Percentiles rank a stretch among this genome's conserved stretches.
phyloP scores from a whole-genome alignment of 2,329 filamentous ascomycete species.

The Fusarium sp. region DNA sequence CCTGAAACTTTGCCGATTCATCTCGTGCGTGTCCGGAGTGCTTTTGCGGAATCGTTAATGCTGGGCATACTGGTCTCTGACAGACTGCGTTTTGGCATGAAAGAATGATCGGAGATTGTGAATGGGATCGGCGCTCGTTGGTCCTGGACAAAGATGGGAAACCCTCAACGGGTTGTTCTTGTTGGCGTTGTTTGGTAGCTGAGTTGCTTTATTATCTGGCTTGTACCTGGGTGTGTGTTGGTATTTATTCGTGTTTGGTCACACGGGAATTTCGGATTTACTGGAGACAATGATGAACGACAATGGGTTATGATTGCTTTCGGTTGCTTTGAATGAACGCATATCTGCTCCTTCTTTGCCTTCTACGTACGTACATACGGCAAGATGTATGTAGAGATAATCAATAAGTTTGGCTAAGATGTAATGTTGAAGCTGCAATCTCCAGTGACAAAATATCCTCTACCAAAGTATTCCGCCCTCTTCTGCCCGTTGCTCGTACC shows the following conservation, averaged over 20 bases:
- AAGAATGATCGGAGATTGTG: not conserved
- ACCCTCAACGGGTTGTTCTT: not conserved
- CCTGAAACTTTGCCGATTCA: not conserved
- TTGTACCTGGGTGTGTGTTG: not conserved
- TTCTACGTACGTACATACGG: not conserved
- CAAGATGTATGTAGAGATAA: not conserved
- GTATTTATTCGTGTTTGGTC: not conserved
- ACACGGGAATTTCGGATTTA: not conserved
- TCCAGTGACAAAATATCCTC: not conserved
- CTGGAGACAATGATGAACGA: constrained; percentile 20
- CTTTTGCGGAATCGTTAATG: not conserved
- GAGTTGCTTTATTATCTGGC: not conserved
- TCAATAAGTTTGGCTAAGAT: not conserved
- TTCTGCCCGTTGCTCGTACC: not conserved
- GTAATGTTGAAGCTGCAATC: not conserved
- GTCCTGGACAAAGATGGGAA: not conserved
- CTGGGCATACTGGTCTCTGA: not conserved
- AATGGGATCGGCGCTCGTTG: constrained; percentile 20
- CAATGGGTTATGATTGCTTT: constrained; percentile 7
- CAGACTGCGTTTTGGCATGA: not conserved
- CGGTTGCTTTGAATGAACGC: not conserved
- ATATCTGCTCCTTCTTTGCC: not conserved
- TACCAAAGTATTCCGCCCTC: not conserved
- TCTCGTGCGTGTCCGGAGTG: not conserved
- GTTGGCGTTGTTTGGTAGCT: constrained; percentile 18